phyloP scores from a whole-genome alignment of 2,329 filamentous ascomycete species.

The Apiospora hydei region DNA sequence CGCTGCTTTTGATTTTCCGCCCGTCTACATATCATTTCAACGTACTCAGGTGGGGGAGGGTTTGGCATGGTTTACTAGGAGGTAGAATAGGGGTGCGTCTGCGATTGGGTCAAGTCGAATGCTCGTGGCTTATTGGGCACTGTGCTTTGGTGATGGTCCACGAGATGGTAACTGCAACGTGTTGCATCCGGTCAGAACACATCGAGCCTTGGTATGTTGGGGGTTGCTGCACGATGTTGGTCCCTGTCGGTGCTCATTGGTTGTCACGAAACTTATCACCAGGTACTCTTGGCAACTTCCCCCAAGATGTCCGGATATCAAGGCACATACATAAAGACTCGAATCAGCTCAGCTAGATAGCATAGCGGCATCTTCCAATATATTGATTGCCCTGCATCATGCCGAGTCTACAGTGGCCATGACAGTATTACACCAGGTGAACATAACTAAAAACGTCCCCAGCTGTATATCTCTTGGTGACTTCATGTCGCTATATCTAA shows the following conservation, averaged over 20 bases:
- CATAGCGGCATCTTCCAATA: neutral
- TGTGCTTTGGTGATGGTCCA: neutral
- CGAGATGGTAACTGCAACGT: neutral
- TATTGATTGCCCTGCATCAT: neutral
- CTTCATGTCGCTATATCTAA: slow-evolving; percentile 3
- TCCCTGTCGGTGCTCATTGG: too few species aligned
- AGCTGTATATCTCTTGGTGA: neutral
- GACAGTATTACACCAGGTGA: neutral
- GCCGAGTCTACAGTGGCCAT: neutral
- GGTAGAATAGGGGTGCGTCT: neutral
- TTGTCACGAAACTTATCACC: too few species aligned
- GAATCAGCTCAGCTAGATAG: neutral
- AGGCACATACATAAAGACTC: neutral
- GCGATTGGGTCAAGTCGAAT: neutral
- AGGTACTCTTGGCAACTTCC: too few species aligned
- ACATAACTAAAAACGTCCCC: neutral
- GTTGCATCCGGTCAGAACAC: neutral
- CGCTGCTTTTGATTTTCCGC: neutral
- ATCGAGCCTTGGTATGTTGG: neutral
- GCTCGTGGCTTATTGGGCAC: neutral
- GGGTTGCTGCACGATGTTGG: neutral
- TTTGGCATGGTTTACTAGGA: neutral
- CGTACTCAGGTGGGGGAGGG: neutral
- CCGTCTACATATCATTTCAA: slow-evolving; percentile 1
- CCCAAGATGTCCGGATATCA: too few species aligned